These are phyloP conservation scores for Petunia secreta DNA, from an alignment of 257 asterid species.

Conservation along the genomic window DNA sequence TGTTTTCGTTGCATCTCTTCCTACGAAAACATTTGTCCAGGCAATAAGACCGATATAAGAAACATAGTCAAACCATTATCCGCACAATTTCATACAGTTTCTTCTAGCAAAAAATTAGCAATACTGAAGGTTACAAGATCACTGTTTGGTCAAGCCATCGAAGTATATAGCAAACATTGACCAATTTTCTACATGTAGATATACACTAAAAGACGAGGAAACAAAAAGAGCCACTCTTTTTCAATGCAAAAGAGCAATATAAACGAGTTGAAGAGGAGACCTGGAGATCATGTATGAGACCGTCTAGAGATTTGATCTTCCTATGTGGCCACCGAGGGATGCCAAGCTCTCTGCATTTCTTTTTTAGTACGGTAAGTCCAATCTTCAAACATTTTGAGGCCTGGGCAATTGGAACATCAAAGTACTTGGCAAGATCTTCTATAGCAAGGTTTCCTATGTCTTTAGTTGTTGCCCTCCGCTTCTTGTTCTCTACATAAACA, in stretches of 20 bases:
- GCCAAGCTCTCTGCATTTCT: slow-evolving; percentile 46
- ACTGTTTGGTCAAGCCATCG: not conserved
- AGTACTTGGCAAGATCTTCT: slow-evolving; percentile 42
- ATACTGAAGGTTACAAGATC: not conserved
- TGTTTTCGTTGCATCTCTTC: slow-evolving; percentile 38
- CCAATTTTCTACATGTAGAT: not conserved
- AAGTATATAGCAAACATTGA: not conserved
- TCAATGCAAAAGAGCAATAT: not conserved
- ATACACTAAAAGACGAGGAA: not conserved
- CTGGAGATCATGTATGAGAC: slow-evolving; percentile 45
- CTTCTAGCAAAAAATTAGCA: not conserved
- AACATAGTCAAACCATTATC: not conserved
- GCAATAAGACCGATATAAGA: not conserved
- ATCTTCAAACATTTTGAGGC: slow-evolving; percentile 40
- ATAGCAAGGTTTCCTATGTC: slow-evolving; percentile 39
- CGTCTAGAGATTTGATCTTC: slow-evolving; percentile 41
- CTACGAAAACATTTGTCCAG: slow-evolving; percentile 25
- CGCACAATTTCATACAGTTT: not conserved
- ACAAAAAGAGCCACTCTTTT: not conserved
- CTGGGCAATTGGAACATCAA: slow-evolving; percentile 39
- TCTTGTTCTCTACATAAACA: slow-evolving; percentile 27
- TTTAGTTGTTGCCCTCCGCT: slow-evolving; percentile 35
- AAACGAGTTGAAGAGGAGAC: slow-evolving; percentile 16
- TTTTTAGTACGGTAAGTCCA: slow-evolving; percentile 45
- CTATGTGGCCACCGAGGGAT: slow-evolving; percentile 48